Evolutionary conservation across 2,329 filamentous ascomycete species (phyloP).

Genomic region (Penicillium sp.): DNA sequence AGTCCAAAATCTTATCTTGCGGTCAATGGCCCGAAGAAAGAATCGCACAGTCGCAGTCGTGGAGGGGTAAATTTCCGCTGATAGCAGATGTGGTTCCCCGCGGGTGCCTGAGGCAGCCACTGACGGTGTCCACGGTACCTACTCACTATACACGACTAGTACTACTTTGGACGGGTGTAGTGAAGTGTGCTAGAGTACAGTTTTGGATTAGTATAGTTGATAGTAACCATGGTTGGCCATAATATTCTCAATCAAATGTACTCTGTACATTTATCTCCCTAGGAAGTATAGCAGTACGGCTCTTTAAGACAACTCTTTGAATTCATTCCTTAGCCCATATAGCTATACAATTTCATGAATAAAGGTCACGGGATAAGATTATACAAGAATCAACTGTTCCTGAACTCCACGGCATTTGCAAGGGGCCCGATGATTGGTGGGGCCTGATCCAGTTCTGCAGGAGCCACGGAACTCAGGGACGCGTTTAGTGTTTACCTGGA

Average conservation of each 20-base stretch:
- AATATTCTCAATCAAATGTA: neutral
- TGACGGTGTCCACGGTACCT: neutral
- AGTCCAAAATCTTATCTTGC: neutral
- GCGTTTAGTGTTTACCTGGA: slow-evolving; percentile 1
- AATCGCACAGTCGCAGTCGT: slow-evolving; percentile 16
- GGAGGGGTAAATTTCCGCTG: slow-evolving; percentile 35
- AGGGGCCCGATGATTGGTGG: slow-evolving; percentile 12
- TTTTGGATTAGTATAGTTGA: neutral
- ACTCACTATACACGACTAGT: neutral
- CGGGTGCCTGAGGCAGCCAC: slow-evolving; percentile 27
- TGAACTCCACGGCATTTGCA: slow-evolving; percentile 5
- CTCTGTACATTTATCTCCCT: neutral
- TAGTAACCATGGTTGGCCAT: neutral
- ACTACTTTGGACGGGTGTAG: neutral
- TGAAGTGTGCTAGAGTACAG: neutral
- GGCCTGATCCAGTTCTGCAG: slow-evolving; percentile 22
- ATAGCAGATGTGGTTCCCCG: slow-evolving; percentile 20
- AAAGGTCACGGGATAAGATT: neutral
- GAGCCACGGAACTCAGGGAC: slow-evolving; percentile 16
- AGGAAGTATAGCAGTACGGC: neutral
- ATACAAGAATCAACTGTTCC: neutral
- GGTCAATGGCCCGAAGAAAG: neutral
- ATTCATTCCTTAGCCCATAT: neutral
- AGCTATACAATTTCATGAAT: neutral
- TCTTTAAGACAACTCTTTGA: neutral